phyloP scores from a whole-genome alignment of 2,329 filamentous ascomycete species.

The Trichoderma atroviride region DNA sequence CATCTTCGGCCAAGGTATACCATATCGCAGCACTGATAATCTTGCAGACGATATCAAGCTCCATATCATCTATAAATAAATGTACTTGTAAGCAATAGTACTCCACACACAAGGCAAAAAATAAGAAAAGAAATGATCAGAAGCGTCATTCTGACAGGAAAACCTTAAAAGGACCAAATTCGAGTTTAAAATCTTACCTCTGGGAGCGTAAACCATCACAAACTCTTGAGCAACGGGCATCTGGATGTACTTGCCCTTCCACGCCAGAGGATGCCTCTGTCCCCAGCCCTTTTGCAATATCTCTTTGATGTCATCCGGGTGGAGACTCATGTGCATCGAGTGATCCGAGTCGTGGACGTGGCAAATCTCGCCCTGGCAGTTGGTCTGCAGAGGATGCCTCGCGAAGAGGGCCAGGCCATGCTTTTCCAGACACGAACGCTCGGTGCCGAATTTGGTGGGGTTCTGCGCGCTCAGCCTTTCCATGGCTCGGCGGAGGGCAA shows the following conservation, averaged over 20 bases:
- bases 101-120: not conserved
- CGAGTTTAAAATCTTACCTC: slow-evolving; percentile 45
- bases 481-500: slow-evolving; percentile 57
- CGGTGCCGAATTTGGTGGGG: slow-evolving; percentile 58
- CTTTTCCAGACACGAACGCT: slow-evolving; percentile 78
- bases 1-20: slow-evolving; percentile 57
- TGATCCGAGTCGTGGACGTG: slow-evolving; percentile 79
- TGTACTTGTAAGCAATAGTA: slow-evolving; percentile 2
- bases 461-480: slow-evolving; percentile 51
- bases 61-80: slow-evolving; percentile 55
- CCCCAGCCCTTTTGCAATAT: slow-evolving; percentile 79
- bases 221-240: slow-evolving; percentile 75
- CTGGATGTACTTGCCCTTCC: slow-evolving; percentile 62
- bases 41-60: slow-evolving; percentile 66
- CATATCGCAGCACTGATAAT: slow-evolving; percentile 77
- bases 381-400: slow-evolving; percentile 64
- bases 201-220: slow-evolving; percentile 80
- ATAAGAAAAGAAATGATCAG: not conserved
- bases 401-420: slow-evolving; percentile 78
- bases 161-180: not conserved
- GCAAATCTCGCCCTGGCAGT: slow-evolving; percentile 78
- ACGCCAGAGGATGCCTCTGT: slow-evolving; percentile 68
- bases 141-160: not conserved
- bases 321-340: slow-evolving; percentile 77
- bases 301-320: slow-evolving; percentile 73